A percentile compares a stretch with the other conserved stretches of the same genome.
These are phyloP conservation scores for Cutaneotrichosporon cyanovorans DNA, from an alignment of 1,284 basidiomycete genomes.

Conservation along the genomic window DNA sequence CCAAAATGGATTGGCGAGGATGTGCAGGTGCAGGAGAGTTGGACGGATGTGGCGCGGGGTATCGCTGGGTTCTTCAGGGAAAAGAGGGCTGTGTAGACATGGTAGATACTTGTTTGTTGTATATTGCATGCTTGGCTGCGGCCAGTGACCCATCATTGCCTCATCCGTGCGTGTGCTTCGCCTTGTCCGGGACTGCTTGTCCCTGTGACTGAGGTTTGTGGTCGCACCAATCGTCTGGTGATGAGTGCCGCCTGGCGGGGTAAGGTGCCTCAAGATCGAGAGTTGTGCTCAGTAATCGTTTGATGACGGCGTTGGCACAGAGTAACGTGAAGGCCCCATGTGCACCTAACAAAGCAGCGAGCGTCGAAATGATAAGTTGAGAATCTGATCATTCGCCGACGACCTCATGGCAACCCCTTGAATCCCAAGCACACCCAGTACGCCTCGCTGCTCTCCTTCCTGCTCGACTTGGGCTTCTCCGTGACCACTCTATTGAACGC, in stretches of 20 bases:
- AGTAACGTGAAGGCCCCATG: too few species aligned
- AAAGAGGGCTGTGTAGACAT: slow-evolving; percentile 21
- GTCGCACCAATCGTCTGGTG: too few species aligned
- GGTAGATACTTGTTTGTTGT: slow-evolving; percentile 1
- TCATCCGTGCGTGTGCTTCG: too few species aligned
- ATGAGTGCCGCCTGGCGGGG: too few species aligned
- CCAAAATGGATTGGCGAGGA: slow-evolving; percentile 78
- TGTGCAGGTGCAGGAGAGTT: slow-evolving; percentile 58
- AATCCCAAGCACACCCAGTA: slow-evolving; percentile 45
- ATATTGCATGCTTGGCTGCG: neutral
- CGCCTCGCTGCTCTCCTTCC: slow-evolving; percentile 42
- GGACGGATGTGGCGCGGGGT: slow-evolving; percentile 65
- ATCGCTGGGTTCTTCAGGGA: slow-evolving; percentile 61
- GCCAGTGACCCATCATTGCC: too few species aligned
- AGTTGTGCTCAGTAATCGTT: neutral
- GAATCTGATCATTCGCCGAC: too few species aligned
- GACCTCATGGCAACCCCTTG: slow-evolving; percentile 24
- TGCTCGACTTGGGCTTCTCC: slow-evolving; percentile 42
- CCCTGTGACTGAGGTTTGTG: too few species aligned
- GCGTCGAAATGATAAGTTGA: too few species aligned
- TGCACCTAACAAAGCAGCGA: too few species aligned
- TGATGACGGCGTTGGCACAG: neutral
- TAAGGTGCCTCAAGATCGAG: too few species aligned
- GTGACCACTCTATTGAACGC: slow-evolving; percentile 35
- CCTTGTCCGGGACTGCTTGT: too few species aligned